Conservation (phyloP, 2,329 filamentous ascomycete species). For the Penicillium sp. region DNA sequence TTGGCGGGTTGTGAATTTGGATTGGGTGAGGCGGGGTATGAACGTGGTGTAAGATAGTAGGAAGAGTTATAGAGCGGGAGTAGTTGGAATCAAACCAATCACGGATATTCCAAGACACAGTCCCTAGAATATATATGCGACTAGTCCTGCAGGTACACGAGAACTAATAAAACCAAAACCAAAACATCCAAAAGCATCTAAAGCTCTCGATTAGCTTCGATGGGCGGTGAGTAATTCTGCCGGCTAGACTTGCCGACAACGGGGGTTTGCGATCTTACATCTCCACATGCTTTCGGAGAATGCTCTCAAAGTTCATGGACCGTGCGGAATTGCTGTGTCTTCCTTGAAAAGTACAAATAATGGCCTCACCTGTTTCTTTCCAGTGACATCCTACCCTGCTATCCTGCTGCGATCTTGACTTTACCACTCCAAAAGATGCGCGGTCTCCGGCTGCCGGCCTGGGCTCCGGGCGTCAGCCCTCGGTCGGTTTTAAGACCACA, state of each 20-base stretch:
- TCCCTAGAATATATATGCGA: background rate
- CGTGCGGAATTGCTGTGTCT: conserved; percentile 7
- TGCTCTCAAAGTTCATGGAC: conserved; percentile 8
- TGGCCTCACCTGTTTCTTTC: conserved; percentile 29
- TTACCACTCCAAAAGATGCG: conserved; percentile 36
- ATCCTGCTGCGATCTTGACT: background rate
- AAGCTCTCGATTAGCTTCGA: conserved; percentile 37
- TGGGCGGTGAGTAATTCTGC: conserved; percentile 29
- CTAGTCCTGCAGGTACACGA: background rate
- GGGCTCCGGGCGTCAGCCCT: conserved; percentile 31
- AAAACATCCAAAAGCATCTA: conserved; percentile 24
- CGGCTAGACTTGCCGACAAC: conserved; percentile 20
- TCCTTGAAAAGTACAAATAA: conserved; percentile 26
- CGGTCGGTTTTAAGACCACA: conserved; percentile 25
- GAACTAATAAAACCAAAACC: background rate
- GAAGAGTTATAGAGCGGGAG: background rate
- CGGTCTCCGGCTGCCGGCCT: conserved; percentile 42
- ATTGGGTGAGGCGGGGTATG: conserved; percentile 21
- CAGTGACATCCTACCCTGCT: conserved; percentile 18
- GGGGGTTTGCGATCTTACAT: conserved; percentile 12
- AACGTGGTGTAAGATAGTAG: conserved; percentile 9
- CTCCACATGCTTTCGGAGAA: conserved; percentile 18
- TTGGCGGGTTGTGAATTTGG: conserved; percentile 15
- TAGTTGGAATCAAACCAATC: background rate
- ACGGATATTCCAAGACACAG: too few species aligned